Evolutionary conservation across 805 yeast genomes (phyloP).

Genomic region (Candida multigemmis): DNA sequence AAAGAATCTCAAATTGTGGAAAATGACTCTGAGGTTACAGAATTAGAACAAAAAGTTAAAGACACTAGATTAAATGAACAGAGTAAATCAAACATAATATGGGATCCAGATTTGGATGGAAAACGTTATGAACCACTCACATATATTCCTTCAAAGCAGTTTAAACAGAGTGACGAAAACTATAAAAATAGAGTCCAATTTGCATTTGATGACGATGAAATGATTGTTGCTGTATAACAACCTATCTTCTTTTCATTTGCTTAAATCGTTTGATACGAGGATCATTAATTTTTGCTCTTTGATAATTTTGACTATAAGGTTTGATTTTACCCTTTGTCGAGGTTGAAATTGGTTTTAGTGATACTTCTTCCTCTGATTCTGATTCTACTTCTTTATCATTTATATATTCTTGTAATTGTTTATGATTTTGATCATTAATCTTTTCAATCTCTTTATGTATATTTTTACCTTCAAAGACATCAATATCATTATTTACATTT

Average conservation of each 20-base stretch:
- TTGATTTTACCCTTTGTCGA: constrained; percentile 11
- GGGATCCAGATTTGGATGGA: constrained; percentile 55
- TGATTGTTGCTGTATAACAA: constrained; percentile 10
- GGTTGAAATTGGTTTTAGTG: constrained; percentile 1
- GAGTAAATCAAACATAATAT: constrained; percentile 27
- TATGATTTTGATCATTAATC: constrained; percentile 17
- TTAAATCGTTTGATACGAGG: constrained; percentile 30
- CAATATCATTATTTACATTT: constrained; percentile 9
- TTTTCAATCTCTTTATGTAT: constrained; percentile 32
- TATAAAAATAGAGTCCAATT: constrained; percentile 18
- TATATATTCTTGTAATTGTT: constrained; percentile 12
- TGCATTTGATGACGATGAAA: constrained; percentile 11
- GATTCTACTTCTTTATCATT: constrained; percentile 8
- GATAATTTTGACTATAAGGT: constrained; percentile 40
- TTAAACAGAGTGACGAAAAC: no score
- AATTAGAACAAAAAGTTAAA: constrained; percentile 23
- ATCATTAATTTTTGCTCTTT: constrained; percentile 43
- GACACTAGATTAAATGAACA: no score
- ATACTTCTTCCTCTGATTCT: constrained; percentile 7
- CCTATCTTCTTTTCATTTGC: constrained; percentile 14
- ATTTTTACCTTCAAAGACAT: constrained; percentile 27
- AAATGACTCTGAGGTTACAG: constrained; percentile 23
- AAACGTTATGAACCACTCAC: constrained; percentile 47
- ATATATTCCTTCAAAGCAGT: constrained; percentile 21
- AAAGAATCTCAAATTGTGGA: constrained; percentile 17